Evolutionary conservation across 2,329 filamentous ascomycete genomes (phyloP).

Genomic region (Colletotrichum costaricense): DNA sequence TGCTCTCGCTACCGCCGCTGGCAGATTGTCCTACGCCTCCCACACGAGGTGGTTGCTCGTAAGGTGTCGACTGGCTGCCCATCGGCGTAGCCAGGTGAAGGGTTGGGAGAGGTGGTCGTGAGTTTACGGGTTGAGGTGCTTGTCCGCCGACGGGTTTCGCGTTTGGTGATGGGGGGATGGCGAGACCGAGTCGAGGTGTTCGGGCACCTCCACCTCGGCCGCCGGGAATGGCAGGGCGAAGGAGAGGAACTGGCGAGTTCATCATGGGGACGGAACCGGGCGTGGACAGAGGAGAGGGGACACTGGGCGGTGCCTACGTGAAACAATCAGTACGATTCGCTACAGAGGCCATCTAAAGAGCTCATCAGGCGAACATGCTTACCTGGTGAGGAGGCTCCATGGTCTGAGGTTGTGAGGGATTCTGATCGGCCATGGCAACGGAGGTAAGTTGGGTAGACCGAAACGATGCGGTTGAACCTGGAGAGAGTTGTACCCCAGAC

Average conservation of each 20-base stretch:
- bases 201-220: constrained; percentile 70
- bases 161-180: constrained; percentile 89
- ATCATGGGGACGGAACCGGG: constrained; percentile 65
- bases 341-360: neutral
- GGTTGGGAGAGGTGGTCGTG: constrained; percentile 77
- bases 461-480: constrained; percentile 1
- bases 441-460: constrained; percentile 6
- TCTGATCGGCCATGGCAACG: constrained; percentile 33
- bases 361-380: constrained; percentile 1
- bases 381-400: constrained; percentile 37
- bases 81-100: constrained; percentile 89
- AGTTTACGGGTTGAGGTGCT: constrained; percentile 50
- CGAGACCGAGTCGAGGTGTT: constrained; percentile 84
- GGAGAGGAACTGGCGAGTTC: constrained; percentile 82
- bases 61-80: constrained; percentile 80
- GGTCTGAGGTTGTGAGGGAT: constrained; percentile 26
- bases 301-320: constrained; percentile 12
- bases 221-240: constrained; percentile 85
- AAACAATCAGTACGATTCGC: neutral
- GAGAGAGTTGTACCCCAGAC: constrained; percentile 9
- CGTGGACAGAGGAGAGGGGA: constrained; percentile 42
- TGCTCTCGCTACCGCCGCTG: constrained; percentile 83
- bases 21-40: constrained; percentile 72
- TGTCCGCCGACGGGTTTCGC: constrained; percentile 77
- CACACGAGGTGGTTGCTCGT: constrained; percentile 69